Percentiles rank a stretch among this genome's conserved stretches.
Conservation (phyloP, 306 rosid genomes). For the Cicer arietinum region DNA sequence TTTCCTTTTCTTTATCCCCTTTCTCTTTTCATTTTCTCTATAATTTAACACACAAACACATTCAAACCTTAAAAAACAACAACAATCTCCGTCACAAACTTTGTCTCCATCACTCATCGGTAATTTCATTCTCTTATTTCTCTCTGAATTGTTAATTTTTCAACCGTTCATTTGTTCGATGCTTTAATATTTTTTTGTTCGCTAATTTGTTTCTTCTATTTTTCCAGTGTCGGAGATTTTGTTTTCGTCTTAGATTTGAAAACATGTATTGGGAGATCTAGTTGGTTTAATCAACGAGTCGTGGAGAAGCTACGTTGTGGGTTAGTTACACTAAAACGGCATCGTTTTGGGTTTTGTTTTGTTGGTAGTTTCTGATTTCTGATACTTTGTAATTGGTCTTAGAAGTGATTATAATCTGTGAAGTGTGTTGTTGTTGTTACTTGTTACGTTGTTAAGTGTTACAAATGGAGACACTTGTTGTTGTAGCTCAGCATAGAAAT, state of each 20-base stretch:
- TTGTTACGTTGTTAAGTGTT: not conserved
- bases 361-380: constrained; percentile 9
- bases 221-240: constrained; percentile 31
- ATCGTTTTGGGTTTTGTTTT: constrained; percentile 33
- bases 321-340: constrained; percentile 9
- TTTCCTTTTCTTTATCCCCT: not conserved
- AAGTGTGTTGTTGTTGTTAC: not conserved
- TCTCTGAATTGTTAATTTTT: not conserved
- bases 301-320: constrained; percentile 25
- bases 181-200: not conserved
- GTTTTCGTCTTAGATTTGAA: constrained; percentile 7
- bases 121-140: not conserved
- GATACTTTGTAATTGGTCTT: constrained; percentile 30
- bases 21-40: not conserved
- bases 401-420: constrained; percentile 12
- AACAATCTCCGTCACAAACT: not conserved
- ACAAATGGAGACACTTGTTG: constrained; percentile 72
- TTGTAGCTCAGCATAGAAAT: constrained; percentile 69
- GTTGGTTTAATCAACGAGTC: constrained; percentile 16
- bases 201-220: not conserved
- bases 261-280: constrained; percentile 41
- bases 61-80: not conserved
- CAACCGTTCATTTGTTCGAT: not conserved
- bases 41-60: not conserved
- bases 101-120: not conserved